Percentiles rank a stretch among this genome's conserved stretches.
phyloP scores from a whole-genome alignment of 2,329 filamentous ascomycete genomes.

The Diaporthe destruens region DNA sequence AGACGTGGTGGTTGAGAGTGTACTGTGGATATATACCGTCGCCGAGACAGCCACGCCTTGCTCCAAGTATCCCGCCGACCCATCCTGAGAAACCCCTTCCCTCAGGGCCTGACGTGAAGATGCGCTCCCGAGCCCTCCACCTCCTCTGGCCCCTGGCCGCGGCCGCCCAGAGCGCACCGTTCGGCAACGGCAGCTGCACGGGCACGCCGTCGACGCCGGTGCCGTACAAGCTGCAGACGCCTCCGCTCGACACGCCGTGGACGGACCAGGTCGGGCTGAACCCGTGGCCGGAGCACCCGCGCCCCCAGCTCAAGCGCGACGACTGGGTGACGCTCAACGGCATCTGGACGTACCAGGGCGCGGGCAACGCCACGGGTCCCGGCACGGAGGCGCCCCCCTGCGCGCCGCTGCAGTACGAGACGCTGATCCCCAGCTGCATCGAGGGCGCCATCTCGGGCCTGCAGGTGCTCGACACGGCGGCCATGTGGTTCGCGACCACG shows the following conservation, averaged over 20 bases:
- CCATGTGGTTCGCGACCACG: constrained; percentile 64
- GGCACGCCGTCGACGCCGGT: constrained; percentile 21
- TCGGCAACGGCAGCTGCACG: not conserved
- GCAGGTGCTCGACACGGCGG: constrained; percentile 55
- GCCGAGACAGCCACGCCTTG: not conserved
- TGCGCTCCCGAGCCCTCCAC: constrained; percentile 6
- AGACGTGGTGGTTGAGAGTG: constrained; percentile 7
- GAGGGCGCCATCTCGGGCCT: constrained; percentile 63
- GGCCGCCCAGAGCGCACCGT: not conserved
- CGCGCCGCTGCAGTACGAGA: constrained; percentile 53
- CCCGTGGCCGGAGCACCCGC: constrained; percentile 70
- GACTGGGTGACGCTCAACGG: constrained; percentile 70
- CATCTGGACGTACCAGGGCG: constrained; percentile 66
- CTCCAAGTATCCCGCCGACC: no score
- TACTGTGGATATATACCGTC: not conserved
- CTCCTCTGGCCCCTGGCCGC: constrained; percentile 20
- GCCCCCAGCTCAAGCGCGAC: constrained; percentile 66
- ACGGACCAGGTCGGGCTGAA: constrained; percentile 64
- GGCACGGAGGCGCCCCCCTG: constrained; percentile 40
- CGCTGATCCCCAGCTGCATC: constrained; percentile 57
- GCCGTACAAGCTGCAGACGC: constrained; percentile 54
- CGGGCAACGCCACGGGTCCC: constrained; percentile 44
- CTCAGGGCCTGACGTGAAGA: not conserved
- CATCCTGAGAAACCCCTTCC: not conserved
- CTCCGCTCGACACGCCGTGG: constrained; percentile 64